Percentiles rank a stretch among this genome's conserved stretches.
Evolutionary conservation across 495 filamentous ascomycete species (phyloP).

Genomic region (Cercophora samala): DNA sequence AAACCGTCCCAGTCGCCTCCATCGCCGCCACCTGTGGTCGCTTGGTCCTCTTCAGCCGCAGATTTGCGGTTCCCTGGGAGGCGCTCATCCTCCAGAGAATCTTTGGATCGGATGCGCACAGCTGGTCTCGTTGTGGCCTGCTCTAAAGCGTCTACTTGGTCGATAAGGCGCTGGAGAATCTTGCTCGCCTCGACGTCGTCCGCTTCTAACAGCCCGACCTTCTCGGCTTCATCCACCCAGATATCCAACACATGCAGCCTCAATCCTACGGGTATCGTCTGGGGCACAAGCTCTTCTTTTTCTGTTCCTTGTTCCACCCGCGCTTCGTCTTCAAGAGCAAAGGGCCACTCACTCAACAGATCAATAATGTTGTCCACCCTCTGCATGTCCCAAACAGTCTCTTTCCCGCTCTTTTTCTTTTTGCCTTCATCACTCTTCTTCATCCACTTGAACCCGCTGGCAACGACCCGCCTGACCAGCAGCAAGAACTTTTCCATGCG

Average conservation of each 20-base stretch:
- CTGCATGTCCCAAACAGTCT: slow-evolving; percentile 30
- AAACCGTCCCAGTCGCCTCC: slow-evolving; percentile 71
- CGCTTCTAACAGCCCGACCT: slow-evolving; percentile 54
- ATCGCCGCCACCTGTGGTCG: slow-evolving; percentile 22
- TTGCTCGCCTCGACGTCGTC: slow-evolving; percentile 35
- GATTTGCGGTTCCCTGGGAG: slow-evolving; percentile 51
- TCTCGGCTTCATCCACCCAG: slow-evolving; percentile 82
- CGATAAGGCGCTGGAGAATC: slow-evolving; percentile 38
- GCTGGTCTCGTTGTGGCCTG: slow-evolving; percentile 62
- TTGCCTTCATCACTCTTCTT: slow-evolving; percentile 31
- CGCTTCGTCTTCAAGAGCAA: slow-evolving; percentile 40
- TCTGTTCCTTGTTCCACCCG: slow-evolving; percentile 25
- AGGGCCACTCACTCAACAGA: slow-evolving; percentile 44
- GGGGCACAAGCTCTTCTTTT: slow-evolving; percentile 32
- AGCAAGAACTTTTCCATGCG: slow-evolving; percentile 92
- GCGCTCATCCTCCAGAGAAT: slow-evolving; percentile 72
- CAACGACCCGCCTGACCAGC: slow-evolving; percentile 73
- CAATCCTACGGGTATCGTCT: slow-evolving; percentile 68
- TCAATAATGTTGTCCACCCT: slow-evolving; percentile 38
- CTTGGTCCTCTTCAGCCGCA: slow-evolving; percentile 37
- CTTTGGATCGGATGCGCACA: slow-evolving; percentile 66
- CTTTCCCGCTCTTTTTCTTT: slow-evolving; percentile 10
- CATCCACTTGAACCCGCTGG: slow-evolving; percentile 60
- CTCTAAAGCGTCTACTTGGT: slow-evolving; percentile 40
- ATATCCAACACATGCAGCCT: slow-evolving; percentile 87